A percentile compares a stretch with the other conserved stretches of the same genome.
phyloP scores from a whole-genome alignment of 768 basidiomycete genomes.

The Coprinopsis strossmayeri region DNA sequence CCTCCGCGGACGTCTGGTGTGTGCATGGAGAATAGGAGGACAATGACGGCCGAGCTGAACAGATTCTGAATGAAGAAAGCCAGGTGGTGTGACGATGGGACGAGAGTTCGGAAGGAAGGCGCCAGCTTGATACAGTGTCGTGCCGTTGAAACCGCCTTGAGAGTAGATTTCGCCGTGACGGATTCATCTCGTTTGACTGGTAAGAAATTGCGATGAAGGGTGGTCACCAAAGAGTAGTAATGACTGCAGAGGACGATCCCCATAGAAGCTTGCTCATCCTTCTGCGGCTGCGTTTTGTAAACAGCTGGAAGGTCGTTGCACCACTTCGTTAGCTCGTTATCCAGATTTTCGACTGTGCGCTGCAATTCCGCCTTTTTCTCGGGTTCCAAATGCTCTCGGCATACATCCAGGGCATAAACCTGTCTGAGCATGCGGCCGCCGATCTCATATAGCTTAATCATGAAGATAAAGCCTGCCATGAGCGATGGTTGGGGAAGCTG shows the following conservation, averaged over 20 bases:
- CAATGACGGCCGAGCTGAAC: slow-evolving; percentile 84
- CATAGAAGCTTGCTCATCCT: slow-evolving; percentile 79
- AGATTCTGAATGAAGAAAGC: slow-evolving; percentile 88
- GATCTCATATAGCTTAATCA: slow-evolving; percentile 78
- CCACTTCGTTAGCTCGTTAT: slow-evolving; percentile 76
- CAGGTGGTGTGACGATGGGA: slow-evolving; percentile 80
- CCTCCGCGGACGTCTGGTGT: slow-evolving; percentile 58
- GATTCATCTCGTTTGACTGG: slow-evolving; percentile 72
- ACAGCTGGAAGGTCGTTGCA: slow-evolving; percentile 67
- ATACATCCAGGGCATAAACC: slow-evolving; percentile 77
- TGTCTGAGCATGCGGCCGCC: slow-evolving; percentile 76
- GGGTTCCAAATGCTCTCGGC: slow-evolving; percentile 65
- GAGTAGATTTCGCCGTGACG: slow-evolving; percentile 63
- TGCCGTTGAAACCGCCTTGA: slow-evolving; percentile 78
- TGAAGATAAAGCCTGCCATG: slow-evolving; percentile 76
- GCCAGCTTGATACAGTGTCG: slow-evolving; percentile 82
- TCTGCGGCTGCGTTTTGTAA: slow-evolving; percentile 70
- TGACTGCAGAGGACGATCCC: slow-evolving; percentile 82
- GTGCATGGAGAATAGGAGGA: slow-evolving; percentile 83
- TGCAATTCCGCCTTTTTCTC: slow-evolving; percentile 75
- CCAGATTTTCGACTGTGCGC: slow-evolving; percentile 69
- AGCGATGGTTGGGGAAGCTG: slow-evolving; percentile 54
- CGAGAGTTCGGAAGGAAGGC: slow-evolving; percentile 76
- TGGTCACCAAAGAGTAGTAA: slow-evolving; percentile 83
- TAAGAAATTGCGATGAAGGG: slow-evolving; percentile 82